These are phyloP conservation scores for Colletotrichum shisoi DNA, from an alignment of 2,329 filamentous ascomycete species.

Conservation along the genomic window DNA sequence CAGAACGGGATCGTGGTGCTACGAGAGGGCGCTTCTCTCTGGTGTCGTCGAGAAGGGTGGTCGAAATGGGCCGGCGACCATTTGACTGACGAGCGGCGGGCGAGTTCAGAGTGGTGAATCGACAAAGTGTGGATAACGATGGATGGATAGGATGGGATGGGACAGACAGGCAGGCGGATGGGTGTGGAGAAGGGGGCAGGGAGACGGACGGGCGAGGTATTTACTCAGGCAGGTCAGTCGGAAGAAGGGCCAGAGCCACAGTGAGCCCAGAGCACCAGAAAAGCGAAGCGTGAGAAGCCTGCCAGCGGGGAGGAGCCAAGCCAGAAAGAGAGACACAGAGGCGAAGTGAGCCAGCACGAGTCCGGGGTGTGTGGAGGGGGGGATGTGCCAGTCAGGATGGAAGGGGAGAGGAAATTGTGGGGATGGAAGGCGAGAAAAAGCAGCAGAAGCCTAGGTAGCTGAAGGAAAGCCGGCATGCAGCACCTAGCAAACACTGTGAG, in stretches of 20 bases:
- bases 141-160: conserved; percentile 32
- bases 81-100: conserved; percentile 37
- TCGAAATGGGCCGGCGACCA: conserved; percentile 40
- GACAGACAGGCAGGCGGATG: conserved; percentile 24
- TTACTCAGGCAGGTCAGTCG: conserved; percentile 11
- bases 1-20: conserved; percentile 43
- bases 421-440: conserved; percentile 44
- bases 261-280: conserved; percentile 3
- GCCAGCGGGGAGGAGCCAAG: not conserved
- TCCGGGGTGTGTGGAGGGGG: conserved; percentile 26
- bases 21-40: conserved; percentile 28
- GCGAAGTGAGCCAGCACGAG: conserved; percentile 10
- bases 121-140: conserved; percentile 41
- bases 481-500: not conserved
- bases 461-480: not conserved
- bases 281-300: conserved; percentile 1
- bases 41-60: conserved; percentile 35
- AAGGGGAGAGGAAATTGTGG: conserved; percentile 40
- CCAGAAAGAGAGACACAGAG: conserved; percentile 7
- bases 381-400: conserved; percentile 39
- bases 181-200: conserved; percentile 39
- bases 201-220: conserved; percentile 28
- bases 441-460: conserved; percentile 33
- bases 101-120: conserved; percentile 36
- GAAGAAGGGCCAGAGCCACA: conserved; percentile 17